phyloP scores from a whole-genome alignment of 345 rosid species.

The Luvunga scandens region DNA sequence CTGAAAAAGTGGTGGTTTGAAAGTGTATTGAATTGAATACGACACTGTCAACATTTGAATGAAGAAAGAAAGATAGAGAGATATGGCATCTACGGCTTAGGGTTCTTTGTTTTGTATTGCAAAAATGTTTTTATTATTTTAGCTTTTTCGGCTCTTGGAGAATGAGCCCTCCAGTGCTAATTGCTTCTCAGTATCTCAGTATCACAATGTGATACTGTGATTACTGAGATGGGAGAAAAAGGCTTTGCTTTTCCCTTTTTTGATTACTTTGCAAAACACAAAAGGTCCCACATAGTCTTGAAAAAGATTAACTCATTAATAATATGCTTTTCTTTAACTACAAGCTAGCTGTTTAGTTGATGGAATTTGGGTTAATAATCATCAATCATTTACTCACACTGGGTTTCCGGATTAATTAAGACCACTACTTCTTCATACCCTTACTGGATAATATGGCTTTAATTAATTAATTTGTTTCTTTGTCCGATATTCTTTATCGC shows the following conservation, averaged over 20 bases:
- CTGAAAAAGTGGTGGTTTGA: conserved; percentile 57
- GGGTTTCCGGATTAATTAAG: background rate
- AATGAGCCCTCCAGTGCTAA: conserved; percentile 35
- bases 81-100: conserved; percentile 28
- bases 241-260: conserved; percentile 18
- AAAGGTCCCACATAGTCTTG: conserved; percentile 13
- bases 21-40: conserved; percentile 38
- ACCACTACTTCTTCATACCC: background rate
- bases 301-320: conserved; percentile 3
- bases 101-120: conserved; percentile 23
- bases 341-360: background rate
- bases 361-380: background rate
- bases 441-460: background rate
- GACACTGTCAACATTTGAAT: conserved; percentile 40
- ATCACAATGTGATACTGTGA: conserved; percentile 16
- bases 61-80: conserved; percentile 12
- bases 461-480: background rate
- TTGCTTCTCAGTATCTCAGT: conserved; percentile 14
- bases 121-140: conserved; percentile 12
- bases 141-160: conserved; percentile 28
- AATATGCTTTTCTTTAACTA: background rate
- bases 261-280: conserved; percentile 11
- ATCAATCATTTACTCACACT: background rate
- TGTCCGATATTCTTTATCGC: no score
- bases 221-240: background rate